Evolutionary conservation across 805 yeast species (phyloP).

Genomic region (Debaryomyces maramus): DNA sequence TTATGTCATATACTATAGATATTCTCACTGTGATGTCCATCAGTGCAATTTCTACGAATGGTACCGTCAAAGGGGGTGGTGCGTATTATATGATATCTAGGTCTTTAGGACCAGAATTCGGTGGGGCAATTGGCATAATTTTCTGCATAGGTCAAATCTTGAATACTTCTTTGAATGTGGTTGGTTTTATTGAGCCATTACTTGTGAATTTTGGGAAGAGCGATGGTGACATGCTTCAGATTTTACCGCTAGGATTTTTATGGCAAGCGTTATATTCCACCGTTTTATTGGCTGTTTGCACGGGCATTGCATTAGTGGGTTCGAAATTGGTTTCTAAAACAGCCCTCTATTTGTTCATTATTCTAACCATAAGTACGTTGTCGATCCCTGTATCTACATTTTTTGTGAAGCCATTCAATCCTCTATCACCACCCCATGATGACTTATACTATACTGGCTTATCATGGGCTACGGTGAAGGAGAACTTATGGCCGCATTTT

Average conservation of each 20-base stretch:
- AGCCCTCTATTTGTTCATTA: slow-evolving; percentile 69
- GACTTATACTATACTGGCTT: slow-evolving; percentile 64
- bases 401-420: slow-evolving; percentile 56
- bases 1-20: slow-evolving; percentile 77
- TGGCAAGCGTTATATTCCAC: slow-evolving; percentile 75
- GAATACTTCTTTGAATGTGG: slow-evolving; percentile 89
- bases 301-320: slow-evolving; percentile 77
- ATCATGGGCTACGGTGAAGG: slow-evolving; percentile 61
- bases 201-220: slow-evolving; percentile 69
- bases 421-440: slow-evolving; percentile 50
- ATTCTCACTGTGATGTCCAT: slow-evolving; percentile 84
- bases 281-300: slow-evolving; percentile 63
- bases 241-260: slow-evolving; percentile 71
- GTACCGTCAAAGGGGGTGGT: slow-evolving; percentile 97
- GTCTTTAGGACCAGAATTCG: slow-evolving; percentile 95
- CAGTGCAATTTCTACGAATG: slow-evolving; percentile 96
- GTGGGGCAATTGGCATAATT: slow-evolving; percentile 94
- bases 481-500: slow-evolving; percentile 74
- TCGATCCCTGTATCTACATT: slow-evolving; percentile 81
- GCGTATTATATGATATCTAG: slow-evolving; percentile 97
- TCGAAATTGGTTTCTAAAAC: slow-evolving; percentile 79
- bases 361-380: slow-evolving; percentile 68
- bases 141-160: slow-evolving; percentile 93
- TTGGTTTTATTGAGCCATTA: slow-evolving; percentile 91
- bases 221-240: slow-evolving; percentile 53